Percentiles rank a stretch among this genome's conserved stretches.
Conservation (phyloP, 345 rosid species). For the Psidium guajava region DNA sequence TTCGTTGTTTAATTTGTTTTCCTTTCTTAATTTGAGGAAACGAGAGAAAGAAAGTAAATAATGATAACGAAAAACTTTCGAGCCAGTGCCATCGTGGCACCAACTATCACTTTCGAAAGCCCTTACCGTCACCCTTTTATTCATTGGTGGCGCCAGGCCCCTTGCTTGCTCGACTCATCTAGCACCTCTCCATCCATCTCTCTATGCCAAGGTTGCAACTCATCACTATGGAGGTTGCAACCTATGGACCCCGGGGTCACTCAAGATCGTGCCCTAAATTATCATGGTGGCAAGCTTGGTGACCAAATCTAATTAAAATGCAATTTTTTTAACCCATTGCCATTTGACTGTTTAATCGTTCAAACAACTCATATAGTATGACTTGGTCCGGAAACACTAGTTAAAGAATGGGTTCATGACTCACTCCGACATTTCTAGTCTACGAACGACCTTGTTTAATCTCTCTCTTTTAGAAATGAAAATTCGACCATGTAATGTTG, state of each 20-base stretch:
- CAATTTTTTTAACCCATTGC: neutral
- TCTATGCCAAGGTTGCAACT: neutral
- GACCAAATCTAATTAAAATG: neutral
- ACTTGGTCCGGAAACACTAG: neutral
- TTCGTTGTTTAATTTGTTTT: neutral
- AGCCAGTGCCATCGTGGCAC: fast-evolving
- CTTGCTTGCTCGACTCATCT: neutral
- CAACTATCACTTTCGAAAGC: neutral
- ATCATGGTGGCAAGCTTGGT: too few relatives aligned
- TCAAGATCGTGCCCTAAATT: too few relatives aligned
- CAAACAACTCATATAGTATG: too few relatives aligned
- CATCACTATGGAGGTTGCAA: neutral
- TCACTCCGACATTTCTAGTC: neutral
- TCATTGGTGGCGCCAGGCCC: too few relatives aligned
- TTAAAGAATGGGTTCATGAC: neutral
- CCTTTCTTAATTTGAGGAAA: neutral
- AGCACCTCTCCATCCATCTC: neutral
- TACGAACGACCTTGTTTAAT: neutral
- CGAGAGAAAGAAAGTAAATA: neutral
- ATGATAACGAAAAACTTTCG: fast-evolving
- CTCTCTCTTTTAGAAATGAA: neutral
- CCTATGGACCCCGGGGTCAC: too few relatives aligned
- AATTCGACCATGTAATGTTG: neutral
- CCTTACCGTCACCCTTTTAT: fast-evolving
- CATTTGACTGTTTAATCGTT: neutral